Conservation (phyloP, 306 rosid species). For the Psophocarpus tetragonolobus region DNA sequence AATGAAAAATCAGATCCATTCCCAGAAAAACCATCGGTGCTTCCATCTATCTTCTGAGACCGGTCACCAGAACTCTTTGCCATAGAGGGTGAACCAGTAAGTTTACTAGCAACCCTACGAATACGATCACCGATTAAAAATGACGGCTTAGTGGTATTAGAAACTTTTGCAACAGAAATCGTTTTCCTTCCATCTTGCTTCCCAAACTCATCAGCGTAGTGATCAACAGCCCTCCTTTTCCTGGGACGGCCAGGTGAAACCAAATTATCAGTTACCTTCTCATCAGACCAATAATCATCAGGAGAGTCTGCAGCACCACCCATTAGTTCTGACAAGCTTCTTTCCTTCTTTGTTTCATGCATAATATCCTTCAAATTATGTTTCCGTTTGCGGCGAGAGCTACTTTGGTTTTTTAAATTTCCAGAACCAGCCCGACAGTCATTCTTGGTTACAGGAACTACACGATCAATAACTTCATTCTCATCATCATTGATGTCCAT, state of each 20-base stretch:
- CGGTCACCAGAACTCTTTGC: constrained; percentile 56
- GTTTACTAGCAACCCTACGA: constrained; percentile 91
- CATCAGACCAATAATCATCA: constrained; percentile 57
- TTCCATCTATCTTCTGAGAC: constrained; percentile 58
- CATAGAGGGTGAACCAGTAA: constrained; percentile 63
- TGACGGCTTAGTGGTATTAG: constrained; percentile 57
- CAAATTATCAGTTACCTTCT: constrained; percentile 37
- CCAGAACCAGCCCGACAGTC: constrained; percentile 48
- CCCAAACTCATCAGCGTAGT: constrained; percentile 49
- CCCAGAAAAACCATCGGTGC: constrained; percentile 39
- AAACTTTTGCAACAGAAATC: constrained; percentile 56
- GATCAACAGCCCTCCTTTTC: constrained; percentile 59
- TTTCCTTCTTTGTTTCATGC: constrained; percentile 64
- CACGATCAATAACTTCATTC: constrained; percentile 45
- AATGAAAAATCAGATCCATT: constrained; percentile 45
- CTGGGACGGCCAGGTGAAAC: constrained; percentile 48
- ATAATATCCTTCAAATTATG: constrained; percentile 62
- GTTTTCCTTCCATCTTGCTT: constrained; percentile 65
- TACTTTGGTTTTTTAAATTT: constrained; percentile 40
- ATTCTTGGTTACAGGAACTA: constrained; percentile 36
- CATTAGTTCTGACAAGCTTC: constrained; percentile 76
- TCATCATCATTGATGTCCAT: constrained; percentile 42
- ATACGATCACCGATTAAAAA: constrained; percentile 92
- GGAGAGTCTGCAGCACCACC: constrained; percentile 50
- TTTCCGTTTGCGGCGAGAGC: constrained; percentile 69